These are phyloP conservation scores for Vaccinium macrocarpon DNA, from an alignment of 148 eudicot species.

Conservation along the genomic window DNA sequence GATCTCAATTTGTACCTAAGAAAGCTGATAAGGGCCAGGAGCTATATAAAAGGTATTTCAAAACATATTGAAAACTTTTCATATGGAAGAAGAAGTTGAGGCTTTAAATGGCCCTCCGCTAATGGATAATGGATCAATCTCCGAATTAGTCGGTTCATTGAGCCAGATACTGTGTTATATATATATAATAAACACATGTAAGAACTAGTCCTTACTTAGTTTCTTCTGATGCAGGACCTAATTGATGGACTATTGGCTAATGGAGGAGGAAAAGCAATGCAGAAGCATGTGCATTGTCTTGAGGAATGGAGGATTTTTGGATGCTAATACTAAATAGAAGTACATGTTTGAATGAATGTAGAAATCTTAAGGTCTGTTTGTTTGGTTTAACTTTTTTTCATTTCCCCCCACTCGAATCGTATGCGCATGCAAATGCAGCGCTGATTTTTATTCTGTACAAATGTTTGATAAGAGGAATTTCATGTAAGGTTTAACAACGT, in stretches of 20 bases:
- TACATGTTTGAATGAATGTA: constrained; percentile 3
- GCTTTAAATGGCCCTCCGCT: no score
- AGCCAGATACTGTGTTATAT: no score
- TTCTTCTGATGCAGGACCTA: constrained; percentile 14
- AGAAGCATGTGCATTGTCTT: neutral
- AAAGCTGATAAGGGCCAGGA: constrained; percentile 23
- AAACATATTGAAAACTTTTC: neutral
- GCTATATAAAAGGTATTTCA: neutral
- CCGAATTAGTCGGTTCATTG: no score
- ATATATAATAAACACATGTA: no score
- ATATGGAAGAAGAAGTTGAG: no score
- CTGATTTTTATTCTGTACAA: constrained; percentile 1
- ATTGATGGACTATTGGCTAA: neutral
- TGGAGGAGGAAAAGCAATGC: neutral
- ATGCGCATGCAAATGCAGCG: neutral
- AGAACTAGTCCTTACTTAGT: neutral
- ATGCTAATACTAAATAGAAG: constrained; percentile 7
- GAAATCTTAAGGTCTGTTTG: constrained; percentile 12
- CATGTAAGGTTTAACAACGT: neutral
- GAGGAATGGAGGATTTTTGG: neutral
- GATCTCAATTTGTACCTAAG: constrained; percentile 23
- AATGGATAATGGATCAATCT: no score
- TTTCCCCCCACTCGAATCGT: neutral
- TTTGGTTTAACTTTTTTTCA: neutral
- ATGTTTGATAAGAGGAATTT: neutral